Percentiles rank a stretch among this genome's conserved stretches.
phyloP scores from a whole-genome alignment of 2,329 filamentous ascomycete genomes.

The Penicillium corylophilum region DNA sequence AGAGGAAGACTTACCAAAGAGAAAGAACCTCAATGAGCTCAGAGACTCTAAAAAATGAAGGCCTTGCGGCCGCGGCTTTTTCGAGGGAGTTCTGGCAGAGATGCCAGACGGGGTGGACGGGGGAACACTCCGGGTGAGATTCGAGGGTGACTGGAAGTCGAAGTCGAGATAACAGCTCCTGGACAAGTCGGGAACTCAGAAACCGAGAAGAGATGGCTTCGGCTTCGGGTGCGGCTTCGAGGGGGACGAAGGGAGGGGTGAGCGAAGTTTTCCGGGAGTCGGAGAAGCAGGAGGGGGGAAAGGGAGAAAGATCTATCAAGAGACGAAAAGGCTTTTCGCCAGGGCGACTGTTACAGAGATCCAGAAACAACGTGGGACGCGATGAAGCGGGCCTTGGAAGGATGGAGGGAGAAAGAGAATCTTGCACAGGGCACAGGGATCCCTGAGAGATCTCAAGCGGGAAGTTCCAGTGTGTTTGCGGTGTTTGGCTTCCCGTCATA shows the following conservation, averaged over 20 bases:
- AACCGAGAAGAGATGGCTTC: neutral
- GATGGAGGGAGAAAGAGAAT: slow-evolving; percentile 24
- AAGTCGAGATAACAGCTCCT: slow-evolving; percentile 21
- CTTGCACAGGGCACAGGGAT: slow-evolving; percentile 22
- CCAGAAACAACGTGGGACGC: slow-evolving; percentile 11
- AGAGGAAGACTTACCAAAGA: slow-evolving; percentile 29
- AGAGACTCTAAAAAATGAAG: slow-evolving; percentile 23
- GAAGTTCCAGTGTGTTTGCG: slow-evolving; percentile 26
- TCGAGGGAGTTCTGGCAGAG: slow-evolving; percentile 25
- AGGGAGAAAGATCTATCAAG: slow-evolving; percentile 19
- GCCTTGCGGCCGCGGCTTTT: slow-evolving; percentile 30
- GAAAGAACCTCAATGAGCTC: slow-evolving; percentile 23
- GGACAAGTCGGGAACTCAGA: slow-evolving; percentile 10
- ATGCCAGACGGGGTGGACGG: slow-evolving; percentile 25
- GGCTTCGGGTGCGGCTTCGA: slow-evolving; percentile 3
- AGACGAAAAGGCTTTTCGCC: slow-evolving; percentile 17
- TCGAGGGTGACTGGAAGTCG: slow-evolving; percentile 16
- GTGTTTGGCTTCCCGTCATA: slow-evolving; percentile 26
- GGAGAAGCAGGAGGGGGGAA: slow-evolving; percentile 5
- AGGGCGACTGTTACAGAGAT: slow-evolving; percentile 7
- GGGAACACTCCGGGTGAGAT: slow-evolving; percentile 18
- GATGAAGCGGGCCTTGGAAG: slow-evolving; percentile 10
- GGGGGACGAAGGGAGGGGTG: slow-evolving; percentile 22
- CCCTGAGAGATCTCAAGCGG: slow-evolving; percentile 25
- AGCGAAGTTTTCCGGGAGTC: slow-evolving; percentile 21